Evolutionary conservation across 192 early-diverging fungal genomes (phyloP).

Genomic region (Coemansia sp.): DNA sequence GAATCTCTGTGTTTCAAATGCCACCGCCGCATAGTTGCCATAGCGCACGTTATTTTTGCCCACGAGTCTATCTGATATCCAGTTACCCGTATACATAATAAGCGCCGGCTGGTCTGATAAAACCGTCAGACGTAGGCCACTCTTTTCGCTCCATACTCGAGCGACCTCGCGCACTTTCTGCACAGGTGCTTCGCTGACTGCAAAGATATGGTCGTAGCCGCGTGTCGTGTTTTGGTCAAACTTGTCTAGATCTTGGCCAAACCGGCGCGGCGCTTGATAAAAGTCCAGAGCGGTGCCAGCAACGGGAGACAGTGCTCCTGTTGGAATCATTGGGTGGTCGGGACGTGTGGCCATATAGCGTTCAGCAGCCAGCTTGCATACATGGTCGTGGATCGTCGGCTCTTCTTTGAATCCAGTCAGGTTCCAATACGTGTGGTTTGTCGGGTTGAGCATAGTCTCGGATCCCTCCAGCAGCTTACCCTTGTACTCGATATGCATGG

Average conservation of each 20-base stretch:
- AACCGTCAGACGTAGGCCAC: slow-evolving; percentile 61
- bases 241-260: slow-evolving; percentile 54
- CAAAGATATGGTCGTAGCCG: slow-evolving; percentile 84
- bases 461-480: slow-evolving; percentile 44
- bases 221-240: slow-evolving; percentile 49
- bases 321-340: slow-evolving; percentile 63
- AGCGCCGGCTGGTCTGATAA: slow-evolving; percentile 69
- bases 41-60: slow-evolving; percentile 48
- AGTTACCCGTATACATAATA: slow-evolving; percentile 85
- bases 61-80: slow-evolving; percentile 51
- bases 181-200: slow-evolving; percentile 39
- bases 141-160: slow-evolving; percentile 51
- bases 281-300: slow-evolving; percentile 50
- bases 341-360: slow-evolving; percentile 54
- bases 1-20: slow-evolving; percentile 60
- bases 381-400: slow-evolving; percentile 52
- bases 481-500: slow-evolving; percentile 52
- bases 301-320: slow-evolving; percentile 57
- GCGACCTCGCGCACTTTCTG: slow-evolving; percentile 38
- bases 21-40: slow-evolving; percentile 62
- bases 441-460: slow-evolving; percentile 68
- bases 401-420: slow-evolving; percentile 66
- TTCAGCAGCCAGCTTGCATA: slow-evolving; percentile 51
- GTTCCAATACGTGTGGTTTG: slow-evolving; percentile 90
- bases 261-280: slow-evolving; percentile 52